These are phyloP conservation scores for Pulveroboletus sp. DNA, from an alignment of 768 basidiomycete genomes.

Conservation along the genomic window DNA sequence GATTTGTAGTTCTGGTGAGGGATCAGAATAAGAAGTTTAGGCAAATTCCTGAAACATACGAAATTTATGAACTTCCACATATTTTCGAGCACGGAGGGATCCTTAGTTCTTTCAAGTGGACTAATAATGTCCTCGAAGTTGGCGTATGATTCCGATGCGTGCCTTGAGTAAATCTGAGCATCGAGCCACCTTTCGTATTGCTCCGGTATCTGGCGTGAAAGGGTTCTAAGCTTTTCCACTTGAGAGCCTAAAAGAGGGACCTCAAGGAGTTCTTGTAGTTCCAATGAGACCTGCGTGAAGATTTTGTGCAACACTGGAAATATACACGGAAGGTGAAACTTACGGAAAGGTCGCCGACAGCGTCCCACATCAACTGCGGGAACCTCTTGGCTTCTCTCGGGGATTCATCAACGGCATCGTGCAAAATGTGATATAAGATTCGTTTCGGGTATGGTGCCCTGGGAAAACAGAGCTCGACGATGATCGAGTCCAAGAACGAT, in stretches of 20 bases:
- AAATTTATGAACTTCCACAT: slow-evolving; percentile 64
- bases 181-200: slow-evolving; percentile 64
- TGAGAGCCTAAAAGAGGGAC: slow-evolving; percentile 54
- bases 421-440: slow-evolving; percentile 61
- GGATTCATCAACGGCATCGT: slow-evolving; percentile 67
- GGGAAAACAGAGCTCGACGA: slow-evolving; percentile 79
- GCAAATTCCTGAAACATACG: slow-evolving; percentile 34
- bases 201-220: slow-evolving; percentile 50
- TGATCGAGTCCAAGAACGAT: slow-evolving; percentile 80
- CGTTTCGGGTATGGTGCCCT: slow-evolving; percentile 60
- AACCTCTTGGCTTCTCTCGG: slow-evolving; percentile 72
- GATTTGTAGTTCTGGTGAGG: slow-evolving; percentile 53
- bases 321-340: slow-evolving; percentile 42
- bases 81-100: slow-evolving; percentile 44
- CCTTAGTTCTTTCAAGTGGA: slow-evolving; percentile 56
- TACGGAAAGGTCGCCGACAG: slow-evolving; percentile 78
- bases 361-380: slow-evolving; percentile 75
- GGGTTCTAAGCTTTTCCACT: slow-evolving; percentile 47
- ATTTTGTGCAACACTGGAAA: not conserved
- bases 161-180: slow-evolving; percentile 57
- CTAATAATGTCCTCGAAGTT: slow-evolving; percentile 53
- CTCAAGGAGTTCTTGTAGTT: slow-evolving; percentile 63
- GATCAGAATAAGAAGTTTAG: slow-evolving; percentile 1
- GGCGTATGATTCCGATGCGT: slow-evolving; percentile 47
- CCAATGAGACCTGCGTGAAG: slow-evolving; percentile 49